Evolutionary conservation across 371 early-diverging fungal species (phyloP).

Genomic region (Mortierella sp.): DNA sequence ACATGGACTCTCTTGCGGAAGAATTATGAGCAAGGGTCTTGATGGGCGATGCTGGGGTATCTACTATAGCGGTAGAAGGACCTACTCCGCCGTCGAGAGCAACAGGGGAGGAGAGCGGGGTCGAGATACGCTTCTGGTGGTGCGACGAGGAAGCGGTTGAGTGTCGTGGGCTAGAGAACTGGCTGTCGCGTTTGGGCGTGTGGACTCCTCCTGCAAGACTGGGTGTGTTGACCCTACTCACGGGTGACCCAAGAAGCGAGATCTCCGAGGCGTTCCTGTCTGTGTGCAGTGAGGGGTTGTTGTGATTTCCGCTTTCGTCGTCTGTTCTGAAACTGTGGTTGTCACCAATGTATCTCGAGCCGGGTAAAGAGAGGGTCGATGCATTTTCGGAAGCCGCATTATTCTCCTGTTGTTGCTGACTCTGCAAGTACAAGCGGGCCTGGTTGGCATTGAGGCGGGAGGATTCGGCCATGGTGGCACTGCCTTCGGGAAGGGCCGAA

Average conservation of each 20-base stretch:
- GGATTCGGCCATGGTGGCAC: neutral
- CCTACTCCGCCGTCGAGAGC: neutral
- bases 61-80: neutral
- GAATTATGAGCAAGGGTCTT: neutral
- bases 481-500: neutral
- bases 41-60: neutral
- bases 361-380: conserved; percentile 39
- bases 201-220: conserved; percentile 22
- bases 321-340: conserved; percentile 9
- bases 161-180: conserved; percentile 27
- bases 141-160: neutral
- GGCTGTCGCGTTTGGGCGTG: conserved; percentile 21
- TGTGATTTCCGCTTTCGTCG: conserved; percentile 14
- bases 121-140: neutral
- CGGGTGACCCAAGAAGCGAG: conserved; percentile 20
- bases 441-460: neutral
- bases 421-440: neutral
- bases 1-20: conserved; percentile 31
- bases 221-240: conserved; percentile 8
- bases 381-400: conserved; percentile 22
- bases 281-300: neutral
- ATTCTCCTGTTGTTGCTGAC: neutral
- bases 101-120: neutral
- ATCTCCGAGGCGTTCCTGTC: conserved; percentile 26
- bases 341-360: conserved; percentile 31